phyloP scores from a whole-genome alignment of 225 moss, liverwort and hornwort species.

The Polytrichum formosum region DNA sequence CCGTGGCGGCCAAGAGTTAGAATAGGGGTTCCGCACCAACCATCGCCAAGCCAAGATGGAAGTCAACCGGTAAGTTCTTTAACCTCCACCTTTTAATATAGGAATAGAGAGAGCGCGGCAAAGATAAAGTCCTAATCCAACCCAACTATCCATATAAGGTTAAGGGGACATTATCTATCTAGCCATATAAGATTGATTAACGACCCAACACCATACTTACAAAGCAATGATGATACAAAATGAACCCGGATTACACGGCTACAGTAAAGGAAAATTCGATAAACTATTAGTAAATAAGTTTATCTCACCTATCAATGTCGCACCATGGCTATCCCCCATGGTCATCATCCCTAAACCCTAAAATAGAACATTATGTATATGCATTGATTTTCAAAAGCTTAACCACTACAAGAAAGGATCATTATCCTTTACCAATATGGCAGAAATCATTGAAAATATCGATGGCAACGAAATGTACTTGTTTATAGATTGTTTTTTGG shows the following conservation, averaged over 20 bases:
- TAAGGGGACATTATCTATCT: no score
- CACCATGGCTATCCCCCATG: conserved; percentile 5
- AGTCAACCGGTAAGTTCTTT: no score
- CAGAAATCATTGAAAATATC: no score
- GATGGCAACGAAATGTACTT: neutral
- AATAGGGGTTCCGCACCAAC: no score
- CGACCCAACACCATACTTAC: neutral
- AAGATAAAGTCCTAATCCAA: no score
- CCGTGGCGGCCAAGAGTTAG: no score
- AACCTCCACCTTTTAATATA: no score
- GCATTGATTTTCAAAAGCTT: conserved; percentile 7
- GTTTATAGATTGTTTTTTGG: neutral
- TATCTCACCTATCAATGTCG: neutral
- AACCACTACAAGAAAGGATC: conserved; percentile 10
- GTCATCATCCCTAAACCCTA: neutral
- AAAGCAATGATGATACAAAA: neutral
- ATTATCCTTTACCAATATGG: neutral
- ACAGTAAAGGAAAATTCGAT: neutral
- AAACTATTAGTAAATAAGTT: neutral
- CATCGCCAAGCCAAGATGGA: no score
- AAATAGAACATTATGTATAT: conserved; percentile 1
- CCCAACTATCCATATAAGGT: no score
- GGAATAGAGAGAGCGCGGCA: no score
- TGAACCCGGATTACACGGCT: neutral
- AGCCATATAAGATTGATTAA: neutral